These are phyloP conservation scores for Volvariella volvacea DNA, from an alignment of 1,284 basidiomycete genomes.

Conservation along the genomic window DNA sequence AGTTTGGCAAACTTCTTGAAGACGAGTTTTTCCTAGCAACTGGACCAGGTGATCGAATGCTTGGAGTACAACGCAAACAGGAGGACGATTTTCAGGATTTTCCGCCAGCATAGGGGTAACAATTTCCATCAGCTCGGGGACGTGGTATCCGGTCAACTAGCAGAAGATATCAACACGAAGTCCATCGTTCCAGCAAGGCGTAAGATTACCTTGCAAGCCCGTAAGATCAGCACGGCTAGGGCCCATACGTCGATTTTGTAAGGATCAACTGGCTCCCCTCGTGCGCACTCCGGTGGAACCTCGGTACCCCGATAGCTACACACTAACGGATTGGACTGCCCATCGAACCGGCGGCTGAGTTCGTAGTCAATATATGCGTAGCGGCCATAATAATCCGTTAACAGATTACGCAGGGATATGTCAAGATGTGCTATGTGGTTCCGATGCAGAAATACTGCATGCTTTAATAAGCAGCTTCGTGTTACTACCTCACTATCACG, in stretches of 20 bases:
- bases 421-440: conserved; percentile 63
- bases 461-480: conserved; percentile 30
- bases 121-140: conserved; percentile 50
- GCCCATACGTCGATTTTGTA: conserved; percentile 72
- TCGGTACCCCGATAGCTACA: conserved; percentile 49
- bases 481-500: background rate
- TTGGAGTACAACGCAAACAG: conserved; percentile 36
- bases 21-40: conserved; percentile 4
- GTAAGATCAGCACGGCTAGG: conserved; percentile 53
- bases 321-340: conserved; percentile 29
- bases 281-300: conserved; percentile 62
- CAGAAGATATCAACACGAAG: background rate
- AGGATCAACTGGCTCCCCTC: conserved; percentile 43
- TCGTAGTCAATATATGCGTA: conserved; percentile 74
- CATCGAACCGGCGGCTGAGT: conserved; percentile 47
- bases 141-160: conserved; percentile 47
- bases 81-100: conserved; percentile 44
- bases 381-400: conserved; percentile 54
- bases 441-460: conserved; percentile 61
- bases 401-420: conserved; percentile 60
- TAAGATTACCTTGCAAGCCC: conserved; percentile 51
- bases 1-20: background rate
- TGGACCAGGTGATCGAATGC: conserved; percentile 40
- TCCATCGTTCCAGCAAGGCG: no score
- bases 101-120: conserved; percentile 50